phyloP scores from a whole-genome alignment of 2,329 filamentous ascomycete genomes.

The Claviceps sp. region DNA sequence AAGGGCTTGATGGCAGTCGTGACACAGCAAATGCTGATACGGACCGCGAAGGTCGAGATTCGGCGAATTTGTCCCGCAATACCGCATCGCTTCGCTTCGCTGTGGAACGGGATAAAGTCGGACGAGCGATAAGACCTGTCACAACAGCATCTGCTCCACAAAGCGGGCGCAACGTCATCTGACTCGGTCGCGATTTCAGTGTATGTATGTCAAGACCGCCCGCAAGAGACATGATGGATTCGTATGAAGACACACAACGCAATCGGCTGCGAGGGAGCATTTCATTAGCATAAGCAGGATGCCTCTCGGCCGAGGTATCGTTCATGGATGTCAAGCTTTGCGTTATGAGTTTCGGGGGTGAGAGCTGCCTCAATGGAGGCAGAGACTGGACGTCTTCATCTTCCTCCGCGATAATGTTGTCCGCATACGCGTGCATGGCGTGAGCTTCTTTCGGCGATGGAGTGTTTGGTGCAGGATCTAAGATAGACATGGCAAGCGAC shows the following conservation, averaged over 20 bases:
- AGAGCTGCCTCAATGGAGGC: conserved; percentile 10
- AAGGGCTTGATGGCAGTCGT: conserved; percentile 15
- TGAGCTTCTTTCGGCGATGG: conserved; percentile 9
- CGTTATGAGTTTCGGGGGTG: conserved; percentile 13
- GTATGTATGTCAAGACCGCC: conserved; percentile 88
- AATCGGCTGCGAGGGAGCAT: conserved; percentile 32
- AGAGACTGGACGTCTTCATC: conserved; percentile 19
- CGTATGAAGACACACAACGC: conserved; percentile 62
- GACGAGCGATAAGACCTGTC: conserved; percentile 44
- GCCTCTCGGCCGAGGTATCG: conserved; percentile 17
- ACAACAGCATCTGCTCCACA: conserved; percentile 43
- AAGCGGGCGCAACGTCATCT: conserved; percentile 47
- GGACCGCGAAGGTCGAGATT: conserved; percentile 21
- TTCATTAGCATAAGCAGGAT: conserved; percentile 21
- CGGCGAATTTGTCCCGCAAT: conserved; percentile 42
- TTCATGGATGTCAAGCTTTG: conserved; percentile 20
- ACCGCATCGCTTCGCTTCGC: conserved; percentile 39
- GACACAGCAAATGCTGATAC: conserved; percentile 19
- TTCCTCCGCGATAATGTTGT: conserved; percentile 24
- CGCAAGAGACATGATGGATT: conserved; percentile 76
- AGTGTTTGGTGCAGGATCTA: conserved; percentile 20
- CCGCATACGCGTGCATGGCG: conserved; percentile 12
- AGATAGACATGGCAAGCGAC: conserved; percentile 18
- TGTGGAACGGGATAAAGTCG: conserved; percentile 36
- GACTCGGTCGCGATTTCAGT: conserved; percentile 59